A percentile compares a stretch with the other conserved stretches of the same genome.
These are phyloP conservation scores for Fagus sylvatica DNA, from an alignment of 306 rosid species.

Conservation along the genomic window DNA sequence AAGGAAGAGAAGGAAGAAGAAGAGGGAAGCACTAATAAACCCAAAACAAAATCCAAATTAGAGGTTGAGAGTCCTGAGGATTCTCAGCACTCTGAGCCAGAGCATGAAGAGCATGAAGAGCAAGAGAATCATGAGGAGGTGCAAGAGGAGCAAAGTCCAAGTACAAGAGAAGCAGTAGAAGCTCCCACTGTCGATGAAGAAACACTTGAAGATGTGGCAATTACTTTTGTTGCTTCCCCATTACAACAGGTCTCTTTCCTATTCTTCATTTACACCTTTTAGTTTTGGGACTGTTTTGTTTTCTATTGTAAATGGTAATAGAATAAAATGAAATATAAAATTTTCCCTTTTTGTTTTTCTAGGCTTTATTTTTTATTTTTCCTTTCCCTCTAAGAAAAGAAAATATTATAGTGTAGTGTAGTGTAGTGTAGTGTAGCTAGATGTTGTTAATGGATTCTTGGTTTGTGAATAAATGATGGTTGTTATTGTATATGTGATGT, in stretches of 20 bases:
- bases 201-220: not conserved
- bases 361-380: not conserved
- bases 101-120: not conserved
- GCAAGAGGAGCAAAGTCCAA: conserved; percentile 3
- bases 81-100: not conserved
- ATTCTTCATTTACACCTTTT: not conserved
- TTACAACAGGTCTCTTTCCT: conserved; percentile 1
- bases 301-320: not conserved
- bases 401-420: not conserved
- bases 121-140: not conserved
- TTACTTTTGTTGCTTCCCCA: conserved; percentile 5
- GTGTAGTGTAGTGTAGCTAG: not conserved
- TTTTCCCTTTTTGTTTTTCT: not conserved
- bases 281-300: not conserved
- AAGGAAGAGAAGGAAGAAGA: not conserved
- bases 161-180: not conserved
- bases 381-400: not conserved
- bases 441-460: not conserved
- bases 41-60: not conserved
- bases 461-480: not conserved
- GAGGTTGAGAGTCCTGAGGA: not conserved
- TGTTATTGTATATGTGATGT: not conserved
- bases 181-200: not conserved
- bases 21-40: not conserved
- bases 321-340: not conserved